Evolutionary conservation across 78 protist genomes (phyloP).

Genomic region (Capsaspora owczarzaki): DNA sequence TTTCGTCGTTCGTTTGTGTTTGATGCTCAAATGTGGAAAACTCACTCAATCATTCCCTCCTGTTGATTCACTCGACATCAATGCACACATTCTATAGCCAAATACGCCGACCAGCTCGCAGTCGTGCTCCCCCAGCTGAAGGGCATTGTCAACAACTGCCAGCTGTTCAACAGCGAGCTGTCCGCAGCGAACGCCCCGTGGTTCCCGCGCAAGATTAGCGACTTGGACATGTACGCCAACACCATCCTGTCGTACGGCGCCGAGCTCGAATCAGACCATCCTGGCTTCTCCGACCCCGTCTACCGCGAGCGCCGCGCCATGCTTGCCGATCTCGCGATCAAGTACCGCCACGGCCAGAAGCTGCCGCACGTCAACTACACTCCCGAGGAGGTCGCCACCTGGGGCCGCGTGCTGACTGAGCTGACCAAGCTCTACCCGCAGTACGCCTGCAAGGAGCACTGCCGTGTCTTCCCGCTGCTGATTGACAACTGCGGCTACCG

Average conservation of each 20-base stretch:
- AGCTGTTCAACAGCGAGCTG: background rate
- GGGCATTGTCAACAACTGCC: too few relatives aligned
- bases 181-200: constrained; percentile 7
- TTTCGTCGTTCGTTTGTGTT: background rate
- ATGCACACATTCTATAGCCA: too few relatives aligned
- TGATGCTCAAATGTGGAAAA: background rate
- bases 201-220: constrained; percentile 34
- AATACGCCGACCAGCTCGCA: too few relatives aligned
- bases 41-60: background rate
- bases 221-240: constrained; percentile 7
- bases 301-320: constrained; percentile 65
- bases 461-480: constrained; percentile 51
- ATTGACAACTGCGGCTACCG: constrained; percentile 69
- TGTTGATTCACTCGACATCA: too few relatives aligned
- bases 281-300: constrained; percentile 76
- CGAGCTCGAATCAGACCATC: constrained; percentile 73
- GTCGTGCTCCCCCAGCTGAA: too few relatives aligned
- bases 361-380: constrained; percentile 67
- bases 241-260: constrained; percentile 45
- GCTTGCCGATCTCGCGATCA: constrained; percentile 52
- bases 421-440: constrained; percentile 64
- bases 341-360: constrained; percentile 52
- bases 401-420: constrained; percentile 43
- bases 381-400: constrained; percentile 59
- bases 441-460: constrained; percentile 76